Conservation (phyloP, 2,329 filamentous ascomycete species). For the Colletotrichum aenigma region DNA sequence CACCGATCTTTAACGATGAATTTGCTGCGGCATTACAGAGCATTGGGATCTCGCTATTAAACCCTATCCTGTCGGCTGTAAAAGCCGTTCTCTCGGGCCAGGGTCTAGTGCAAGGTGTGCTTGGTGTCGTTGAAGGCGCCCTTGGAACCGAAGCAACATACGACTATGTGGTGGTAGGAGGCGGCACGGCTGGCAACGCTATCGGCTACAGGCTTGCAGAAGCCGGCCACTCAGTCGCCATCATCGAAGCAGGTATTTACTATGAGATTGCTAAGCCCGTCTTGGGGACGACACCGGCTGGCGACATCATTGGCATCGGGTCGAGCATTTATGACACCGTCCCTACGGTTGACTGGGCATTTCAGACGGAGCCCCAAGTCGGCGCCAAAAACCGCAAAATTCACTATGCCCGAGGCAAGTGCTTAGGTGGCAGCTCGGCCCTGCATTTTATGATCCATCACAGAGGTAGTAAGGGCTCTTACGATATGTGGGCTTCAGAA, state of each 20-base stretch:
- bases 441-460: conserved; percentile 32
- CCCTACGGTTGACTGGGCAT: conserved; percentile 32
- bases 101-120: background rate
- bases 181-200: conserved; percentile 41
- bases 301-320: background rate
- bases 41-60: background rate
- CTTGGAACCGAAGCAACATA: background rate
- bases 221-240: conserved; percentile 32
- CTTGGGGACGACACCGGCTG: conserved; percentile 24
- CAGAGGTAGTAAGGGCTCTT: conserved; percentile 24
- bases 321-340: conserved; percentile 10
- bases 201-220: conserved; percentile 36
- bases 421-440: conserved; percentile 32
- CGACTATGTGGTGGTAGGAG: conserved; percentile 35
- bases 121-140: background rate
- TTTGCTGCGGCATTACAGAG: background rate
- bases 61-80: background rate
- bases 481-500: conserved; percentile 33
- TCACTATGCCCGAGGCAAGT: conserved; percentile 41
- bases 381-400: conserved; percentile 29
- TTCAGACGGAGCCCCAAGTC: conserved; percentile 27
- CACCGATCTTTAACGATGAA: background rate
- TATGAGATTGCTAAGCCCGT: conserved; percentile 33
- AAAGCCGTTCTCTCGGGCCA: background rate
- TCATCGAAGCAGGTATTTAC: conserved; percentile 41